These are phyloP conservation scores for Sonneratia alba DNA, from an alignment of 345 rosid genomes.

Conservation along the genomic window DNA sequence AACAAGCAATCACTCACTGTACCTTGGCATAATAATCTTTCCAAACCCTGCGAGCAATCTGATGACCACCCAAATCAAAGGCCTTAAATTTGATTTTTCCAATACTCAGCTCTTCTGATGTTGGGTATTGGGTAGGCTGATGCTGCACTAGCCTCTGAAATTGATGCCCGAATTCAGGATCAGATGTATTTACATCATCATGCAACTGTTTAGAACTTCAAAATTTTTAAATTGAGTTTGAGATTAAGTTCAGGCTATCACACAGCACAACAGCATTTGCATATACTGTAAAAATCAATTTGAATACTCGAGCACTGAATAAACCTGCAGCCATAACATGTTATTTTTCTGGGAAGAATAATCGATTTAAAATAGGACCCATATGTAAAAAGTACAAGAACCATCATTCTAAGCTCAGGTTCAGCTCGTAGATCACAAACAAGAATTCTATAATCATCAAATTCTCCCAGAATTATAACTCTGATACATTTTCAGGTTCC, in stretches of 20 bases:
- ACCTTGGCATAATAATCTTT: constrained; percentile 93
- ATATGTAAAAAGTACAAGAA: not conserved
- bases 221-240: not conserved
- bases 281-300: not conserved
- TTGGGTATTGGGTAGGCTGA: constrained; percentile 87
- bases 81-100: constrained; percentile 91
- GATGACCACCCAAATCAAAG: constrained; percentile 89
- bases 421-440: not conserved
- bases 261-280: not conserved
- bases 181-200: not conserved
- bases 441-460: not conserved
- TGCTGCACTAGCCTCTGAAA: constrained; percentile 81
- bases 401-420: not conserved
- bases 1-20: not conserved
- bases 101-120: constrained; percentile 87
- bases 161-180: not conserved
- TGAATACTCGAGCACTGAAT: not conserved
- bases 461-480: not conserved
- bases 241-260: not conserved
- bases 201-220: not conserved
- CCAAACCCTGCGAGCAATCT: constrained; percentile 94
- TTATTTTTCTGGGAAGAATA: not conserved
- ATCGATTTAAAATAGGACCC: not conserved
- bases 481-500: not conserved
- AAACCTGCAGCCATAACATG: not conserved